A percentile compares a stretch with the other conserved stretches of the same genome.
Conservation (phyloP, 768 basidiomycete genomes). For the Suillus hirtellus region DNA sequence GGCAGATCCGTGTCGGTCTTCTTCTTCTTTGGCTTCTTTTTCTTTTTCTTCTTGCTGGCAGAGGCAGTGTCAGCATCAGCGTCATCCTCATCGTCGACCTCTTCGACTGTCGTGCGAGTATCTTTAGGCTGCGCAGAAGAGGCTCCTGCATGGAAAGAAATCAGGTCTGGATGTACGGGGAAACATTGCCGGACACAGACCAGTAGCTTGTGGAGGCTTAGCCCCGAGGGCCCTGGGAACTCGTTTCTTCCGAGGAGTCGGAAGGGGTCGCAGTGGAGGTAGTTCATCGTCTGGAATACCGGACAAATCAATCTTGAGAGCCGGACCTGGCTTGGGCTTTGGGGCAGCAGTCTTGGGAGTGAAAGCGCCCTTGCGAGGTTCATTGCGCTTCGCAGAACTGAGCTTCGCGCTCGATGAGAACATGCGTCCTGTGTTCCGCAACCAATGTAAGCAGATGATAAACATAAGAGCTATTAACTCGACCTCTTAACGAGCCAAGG, state of each 20-base stretch:
- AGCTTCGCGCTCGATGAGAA: slow-evolving; percentile 51
- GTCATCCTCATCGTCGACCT: slow-evolving; percentile 71
- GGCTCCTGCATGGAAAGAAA: slow-evolving; percentile 15
- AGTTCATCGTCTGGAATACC: slow-evolving; percentile 15
- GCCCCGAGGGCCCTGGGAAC: not conserved
- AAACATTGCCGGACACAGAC: slow-evolving; percentile 12
- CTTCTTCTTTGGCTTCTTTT: slow-evolving; percentile 77
- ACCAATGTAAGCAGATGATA: slow-evolving; percentile 9
- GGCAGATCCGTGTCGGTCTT: slow-evolving; percentile 37
- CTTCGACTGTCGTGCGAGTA: slow-evolving; percentile 56
- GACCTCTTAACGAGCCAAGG: slow-evolving; percentile 73
- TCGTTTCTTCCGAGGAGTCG: slow-evolving; percentile 16
- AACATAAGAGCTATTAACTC: slow-evolving; percentile 5
- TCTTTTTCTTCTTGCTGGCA: slow-evolving; percentile 65
- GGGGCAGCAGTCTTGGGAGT: slow-evolving; percentile 14
- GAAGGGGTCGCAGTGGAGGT: slow-evolving; percentile 11
- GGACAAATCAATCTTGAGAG: slow-evolving; percentile 12
- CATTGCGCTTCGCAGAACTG: slow-evolving; percentile 36
- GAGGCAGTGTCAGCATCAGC: slow-evolving; percentile 24
- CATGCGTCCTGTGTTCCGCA: slow-evolving; percentile 54
- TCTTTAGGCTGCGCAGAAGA: slow-evolving; percentile 35
- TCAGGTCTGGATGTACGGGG: not conserved
- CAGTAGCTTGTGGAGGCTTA: not conserved
- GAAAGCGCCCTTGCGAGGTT: slow-evolving; percentile 33
- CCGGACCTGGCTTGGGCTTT: slow-evolving; percentile 14